Evolutionary conservation across 208 protist species (phyloP).

Genomic region (Angomonas ambiguus): DNA sequence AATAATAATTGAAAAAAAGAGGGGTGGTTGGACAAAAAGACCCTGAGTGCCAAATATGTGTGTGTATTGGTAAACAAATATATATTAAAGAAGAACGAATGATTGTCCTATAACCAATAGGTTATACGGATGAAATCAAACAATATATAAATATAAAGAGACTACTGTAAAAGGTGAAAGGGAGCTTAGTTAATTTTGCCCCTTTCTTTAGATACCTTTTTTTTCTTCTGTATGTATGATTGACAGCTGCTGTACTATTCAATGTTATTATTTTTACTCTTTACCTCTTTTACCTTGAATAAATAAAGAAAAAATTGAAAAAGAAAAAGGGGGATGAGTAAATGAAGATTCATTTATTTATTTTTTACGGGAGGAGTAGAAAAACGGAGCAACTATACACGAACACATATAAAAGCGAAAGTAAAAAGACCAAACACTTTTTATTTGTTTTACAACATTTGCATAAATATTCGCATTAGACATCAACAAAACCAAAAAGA

Average conservation of each 20-base stretch:
- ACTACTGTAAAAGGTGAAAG: neutral
- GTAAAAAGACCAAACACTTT: neutral
- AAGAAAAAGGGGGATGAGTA: neutral
- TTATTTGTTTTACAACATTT: neutral
- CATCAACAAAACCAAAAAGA: too few relatives aligned
- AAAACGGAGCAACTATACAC: too few relatives aligned
- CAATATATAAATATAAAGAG: neutral
- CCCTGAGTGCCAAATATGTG: too few relatives aligned
- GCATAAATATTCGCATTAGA: too few relatives aligned
- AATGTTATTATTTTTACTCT: neutral
- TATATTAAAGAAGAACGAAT: neutral
- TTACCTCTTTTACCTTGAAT: neutral
- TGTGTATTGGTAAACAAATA: too few relatives aligned
- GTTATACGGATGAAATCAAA: neutral
- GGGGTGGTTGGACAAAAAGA: too few relatives aligned
- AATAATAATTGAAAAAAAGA: conserved; percentile 7
- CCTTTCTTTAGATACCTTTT: neutral
- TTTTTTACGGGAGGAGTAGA: too few relatives aligned
- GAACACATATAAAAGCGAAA: too few relatives aligned
- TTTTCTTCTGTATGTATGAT: neutral
- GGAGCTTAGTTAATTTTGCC: neutral
- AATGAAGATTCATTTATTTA: neutral
- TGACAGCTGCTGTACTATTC: neutral
- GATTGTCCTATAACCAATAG: neutral
- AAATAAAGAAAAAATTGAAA: conserved; percentile 2